Percentiles rank a stretch among this genome's conserved stretches.
Conservation (phyloP, 371 early-diverging fungal species). For the Rhizomucor pusillus region DNA sequence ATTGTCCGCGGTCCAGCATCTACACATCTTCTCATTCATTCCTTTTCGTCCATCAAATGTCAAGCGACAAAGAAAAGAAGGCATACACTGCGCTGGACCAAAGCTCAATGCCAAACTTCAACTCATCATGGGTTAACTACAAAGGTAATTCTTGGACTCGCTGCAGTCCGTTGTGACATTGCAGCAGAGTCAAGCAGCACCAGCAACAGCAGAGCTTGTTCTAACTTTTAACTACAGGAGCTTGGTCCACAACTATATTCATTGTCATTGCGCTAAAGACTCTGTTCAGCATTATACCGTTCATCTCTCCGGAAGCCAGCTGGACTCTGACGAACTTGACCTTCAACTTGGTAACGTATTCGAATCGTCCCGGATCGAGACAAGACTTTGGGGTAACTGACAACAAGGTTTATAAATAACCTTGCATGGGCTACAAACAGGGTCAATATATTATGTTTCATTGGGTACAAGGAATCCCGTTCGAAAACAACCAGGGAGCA, state of each 20-base stretch:
- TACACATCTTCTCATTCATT: slow-evolving; percentile 1
- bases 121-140: slow-evolving; percentile 70
- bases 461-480: slow-evolving; percentile 93
- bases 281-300: slow-evolving; percentile 85
- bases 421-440: slow-evolving; percentile 46
- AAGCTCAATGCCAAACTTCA: slow-evolving; percentile 64
- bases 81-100: slow-evolving; percentile 47
- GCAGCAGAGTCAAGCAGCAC: too few species aligned
- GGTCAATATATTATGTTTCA: slow-evolving; percentile 96
- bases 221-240: slow-evolving; percentile 54
- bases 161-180: not conserved
- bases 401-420: slow-evolving; percentile 1
- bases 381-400: too few species aligned
- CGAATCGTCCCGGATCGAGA: too few species aligned
- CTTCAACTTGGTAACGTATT: slow-evolving; percentile 77
- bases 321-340: slow-evolving; percentile 95
- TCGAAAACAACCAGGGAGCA: slow-evolving; percentile 93
- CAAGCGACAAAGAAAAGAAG: slow-evolving; percentile 23
- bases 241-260: slow-evolving; percentile 87
- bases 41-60: slow-evolving; percentile 13
- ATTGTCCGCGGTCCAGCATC: too few species aligned
- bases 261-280: slow-evolving; percentile 78
- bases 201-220: not conserved
- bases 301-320: slow-evolving; percentile 84
- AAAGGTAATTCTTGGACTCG: slow-evolving; percentile 45